phyloP scores from a whole-genome alignment of 139 green algal species.

The Gonium pectorale region DNA sequence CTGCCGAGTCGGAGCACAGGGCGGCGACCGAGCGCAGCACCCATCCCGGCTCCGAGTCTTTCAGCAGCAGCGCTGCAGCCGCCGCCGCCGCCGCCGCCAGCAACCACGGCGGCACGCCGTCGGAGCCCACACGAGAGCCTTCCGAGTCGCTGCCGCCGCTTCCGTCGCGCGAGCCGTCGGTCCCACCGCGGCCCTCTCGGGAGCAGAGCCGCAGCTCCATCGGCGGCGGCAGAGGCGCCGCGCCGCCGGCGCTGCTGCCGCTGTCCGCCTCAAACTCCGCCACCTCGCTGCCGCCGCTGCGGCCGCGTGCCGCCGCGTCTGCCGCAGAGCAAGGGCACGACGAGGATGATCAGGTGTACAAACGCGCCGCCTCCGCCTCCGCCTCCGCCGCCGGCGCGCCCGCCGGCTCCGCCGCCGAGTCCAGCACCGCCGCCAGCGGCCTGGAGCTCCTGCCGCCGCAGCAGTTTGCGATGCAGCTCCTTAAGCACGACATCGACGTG shows the following conservation, averaged over 20 bases:
- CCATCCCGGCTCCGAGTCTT: too few relatives aligned
- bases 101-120: conserved; percentile 8
- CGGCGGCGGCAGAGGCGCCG: not conserved
- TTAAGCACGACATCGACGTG: conserved; percentile 50
- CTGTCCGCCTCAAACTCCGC: too few relatives aligned
- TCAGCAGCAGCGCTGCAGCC: not conserved
- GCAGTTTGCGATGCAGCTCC: conserved; percentile 56
- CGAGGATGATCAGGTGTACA: not conserved
- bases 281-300: too few relatives aligned
- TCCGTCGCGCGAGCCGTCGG: too few relatives aligned
- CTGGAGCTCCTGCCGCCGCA: conserved; percentile 49
- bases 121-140: too few relatives aligned
- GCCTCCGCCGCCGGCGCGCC: not conserved
- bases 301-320: too few relatives aligned
- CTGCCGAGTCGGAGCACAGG: not conserved
- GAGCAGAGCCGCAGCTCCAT: conserved; percentile 11
- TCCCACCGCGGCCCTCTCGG: too few relatives aligned
- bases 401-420: not conserved
- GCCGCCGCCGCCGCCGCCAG: not conserved
- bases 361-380: not conserved
- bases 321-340: too few relatives aligned
- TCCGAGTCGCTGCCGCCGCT: too few relatives aligned
- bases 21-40: not conserved
- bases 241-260: not conserved
- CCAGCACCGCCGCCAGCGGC: too few relatives aligned